Conservation (phyloP, 345 rosid species). For the Hibiscus mutabilis region DNA sequence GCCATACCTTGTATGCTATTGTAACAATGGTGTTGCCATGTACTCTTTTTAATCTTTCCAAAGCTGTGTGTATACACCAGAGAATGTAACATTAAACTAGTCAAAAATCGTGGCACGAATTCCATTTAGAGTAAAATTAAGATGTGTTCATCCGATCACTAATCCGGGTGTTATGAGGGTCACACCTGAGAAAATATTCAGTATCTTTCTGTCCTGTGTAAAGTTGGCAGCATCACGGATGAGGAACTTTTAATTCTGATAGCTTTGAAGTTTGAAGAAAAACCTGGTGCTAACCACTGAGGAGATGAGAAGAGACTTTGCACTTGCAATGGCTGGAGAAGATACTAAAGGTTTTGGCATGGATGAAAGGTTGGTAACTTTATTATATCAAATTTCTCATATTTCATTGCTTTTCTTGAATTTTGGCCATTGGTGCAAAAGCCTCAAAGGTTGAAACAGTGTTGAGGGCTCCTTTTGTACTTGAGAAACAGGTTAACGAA, state of each 20-base stretch:
- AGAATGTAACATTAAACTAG: slow-evolving; percentile 30
- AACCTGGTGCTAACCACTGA: neutral
- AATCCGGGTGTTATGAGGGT: slow-evolving; percentile 10
- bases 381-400: neutral
- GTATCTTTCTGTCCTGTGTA: neutral
- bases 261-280: neutral
- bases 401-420: neutral
- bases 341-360: neutral
- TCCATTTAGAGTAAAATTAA: slow-evolving; percentile 15
- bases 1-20: neutral
- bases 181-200: neutral
- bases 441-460: neutral
- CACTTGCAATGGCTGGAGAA: neutral
- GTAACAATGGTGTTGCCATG: slow-evolving; percentile 20
- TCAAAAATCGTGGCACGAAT: slow-evolving; percentile 26
- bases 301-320: neutral
- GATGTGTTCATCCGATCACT: slow-evolving; percentile 11
- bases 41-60: slow-evolving; percentile 9
- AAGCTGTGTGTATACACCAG: slow-evolving; percentile 29
- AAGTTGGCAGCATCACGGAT: neutral
- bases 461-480: neutral
- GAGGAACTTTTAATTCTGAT: neutral
- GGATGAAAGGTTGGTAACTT: neutral
- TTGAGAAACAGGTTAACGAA: neutral
- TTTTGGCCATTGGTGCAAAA: neutral